Evolutionary conservation across 2,329 filamentous ascomycete genomes (phyloP).

Genomic region (Thielaviopsis euricoi): DNA sequence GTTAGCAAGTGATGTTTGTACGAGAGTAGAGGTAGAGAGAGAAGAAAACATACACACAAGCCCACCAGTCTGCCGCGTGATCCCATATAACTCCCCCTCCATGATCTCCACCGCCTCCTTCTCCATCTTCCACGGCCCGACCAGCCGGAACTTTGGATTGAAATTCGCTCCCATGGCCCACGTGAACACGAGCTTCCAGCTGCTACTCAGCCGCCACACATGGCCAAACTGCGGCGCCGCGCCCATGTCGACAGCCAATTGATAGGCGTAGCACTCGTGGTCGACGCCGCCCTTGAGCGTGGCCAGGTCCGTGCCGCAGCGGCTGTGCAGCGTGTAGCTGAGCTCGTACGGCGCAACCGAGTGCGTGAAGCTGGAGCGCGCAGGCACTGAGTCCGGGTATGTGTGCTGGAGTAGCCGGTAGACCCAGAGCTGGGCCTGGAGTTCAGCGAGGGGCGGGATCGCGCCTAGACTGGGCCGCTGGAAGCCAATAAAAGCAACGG

Average conservation of each 20-base stretch:
- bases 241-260: conserved; percentile 30
- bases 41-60: conserved; percentile 20
- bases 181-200: conserved; percentile 19
- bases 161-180: conserved; percentile 34
- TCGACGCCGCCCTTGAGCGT: conserved; percentile 26
- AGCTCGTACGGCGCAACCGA: conserved; percentile 21
- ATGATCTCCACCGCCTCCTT: conserved; percentile 22
- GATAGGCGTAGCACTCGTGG: conserved; percentile 33
- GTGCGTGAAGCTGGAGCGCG: conserved; percentile 12
- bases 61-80: conserved; percentile 23
- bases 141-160: conserved; percentile 30
- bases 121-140: conserved; percentile 27
- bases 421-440: conserved; percentile 32
- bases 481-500: conserved; percentile 30
- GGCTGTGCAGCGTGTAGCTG: conserved; percentile 24
- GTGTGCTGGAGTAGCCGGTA: conserved; percentile 21
- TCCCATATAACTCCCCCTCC: conserved; percentile 24
- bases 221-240: conserved; percentile 23
- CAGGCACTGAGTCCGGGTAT: conserved; percentile 15
- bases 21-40: not conserved
- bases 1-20: not conserved
- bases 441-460: conserved; percentile 31
- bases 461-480: conserved; percentile 28
- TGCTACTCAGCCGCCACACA: conserved; percentile 17
- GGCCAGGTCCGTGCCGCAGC: conserved; percentile 20